These are phyloP conservation scores for Penicillium sp. DNA, from an alignment of 2,329 filamentous ascomycete species.

Conservation along the genomic window DNA sequence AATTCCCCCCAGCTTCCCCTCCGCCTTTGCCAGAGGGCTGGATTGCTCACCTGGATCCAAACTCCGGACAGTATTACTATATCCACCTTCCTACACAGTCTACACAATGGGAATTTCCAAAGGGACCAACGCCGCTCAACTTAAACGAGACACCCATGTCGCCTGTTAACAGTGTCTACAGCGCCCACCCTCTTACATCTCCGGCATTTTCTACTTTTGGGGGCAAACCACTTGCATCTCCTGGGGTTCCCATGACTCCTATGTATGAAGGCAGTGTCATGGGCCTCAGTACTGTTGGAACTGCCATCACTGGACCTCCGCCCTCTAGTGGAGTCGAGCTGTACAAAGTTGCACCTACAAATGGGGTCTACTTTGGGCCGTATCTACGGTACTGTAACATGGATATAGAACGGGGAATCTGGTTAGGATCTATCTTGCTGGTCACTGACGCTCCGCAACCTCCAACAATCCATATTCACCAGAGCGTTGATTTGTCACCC, in stretches of 20 bases:
- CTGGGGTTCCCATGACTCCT: conserved; percentile 75
- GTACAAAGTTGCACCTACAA: conserved; percentile 90
- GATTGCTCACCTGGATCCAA: conserved; percentile 95
- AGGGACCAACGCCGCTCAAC: conserved; percentile 84
- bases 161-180: conserved; percentile 72
- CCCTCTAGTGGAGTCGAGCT: conserved; percentile 77
- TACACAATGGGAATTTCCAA: conserved; percentile 98
- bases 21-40: conserved; percentile 94
- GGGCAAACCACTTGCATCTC: conserved; percentile 63
- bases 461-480: conserved; percentile 92
- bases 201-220: conserved; percentile 58
- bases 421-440: conserved; percentile 90
- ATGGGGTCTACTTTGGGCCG: conserved; percentile 96
- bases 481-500: conserved; percentile 83
- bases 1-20: conserved; percentile 70
- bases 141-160: conserved; percentile 79
- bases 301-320: conserved; percentile 73
- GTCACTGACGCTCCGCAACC: conserved; percentile 88
- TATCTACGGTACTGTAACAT: conserved; percentile 96
- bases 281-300: conserved; percentile 12
- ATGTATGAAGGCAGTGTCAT: conserved; percentile 74
- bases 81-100: conserved; percentile 93
- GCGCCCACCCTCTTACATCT: conserved; percentile 64
- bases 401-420: conserved; percentile 85
- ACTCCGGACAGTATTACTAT: conserved; percentile 97